Conservation (phyloP, 2,329 filamentous ascomycete species). For the Shiraia sp. region DNA sequence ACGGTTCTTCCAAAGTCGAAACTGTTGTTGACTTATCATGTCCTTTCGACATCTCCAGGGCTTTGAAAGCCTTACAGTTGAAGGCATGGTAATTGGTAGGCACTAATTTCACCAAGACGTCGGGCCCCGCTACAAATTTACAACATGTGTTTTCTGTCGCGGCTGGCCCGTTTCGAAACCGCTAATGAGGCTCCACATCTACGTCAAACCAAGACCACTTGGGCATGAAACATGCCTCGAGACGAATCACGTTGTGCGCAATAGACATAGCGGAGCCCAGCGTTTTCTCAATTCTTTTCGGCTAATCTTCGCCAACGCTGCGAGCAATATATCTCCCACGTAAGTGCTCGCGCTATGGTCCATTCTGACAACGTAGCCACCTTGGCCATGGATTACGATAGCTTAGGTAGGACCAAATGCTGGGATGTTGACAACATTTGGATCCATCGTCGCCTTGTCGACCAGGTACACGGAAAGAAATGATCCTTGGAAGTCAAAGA, state of each 20-base stretch:
- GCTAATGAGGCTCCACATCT: constrained; percentile 6
- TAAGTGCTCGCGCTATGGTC: constrained; percentile 15
- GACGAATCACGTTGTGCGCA: constrained; percentile 11
- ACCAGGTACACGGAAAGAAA: constrained; percentile 6
- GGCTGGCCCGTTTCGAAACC: constrained; percentile 22
- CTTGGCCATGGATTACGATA: no score
- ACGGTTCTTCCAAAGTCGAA: no score
- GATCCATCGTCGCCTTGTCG: constrained; percentile 15
- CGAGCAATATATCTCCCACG: constrained; percentile 30
- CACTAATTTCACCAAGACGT: constrained; percentile 1
- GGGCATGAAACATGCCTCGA: constrained; percentile 13
- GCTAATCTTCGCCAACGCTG: constrained; percentile 16
- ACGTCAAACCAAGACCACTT: constrained; percentile 6
- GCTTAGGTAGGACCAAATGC: constrained; percentile 14
- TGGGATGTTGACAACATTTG: constrained; percentile 7
- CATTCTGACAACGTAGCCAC: constrained; percentile 10
- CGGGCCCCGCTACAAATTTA: constrained; percentile 2
- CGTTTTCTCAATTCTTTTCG: constrained; percentile 9
- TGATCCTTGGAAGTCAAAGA: constrained; percentile 15
- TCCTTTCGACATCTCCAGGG: no score
- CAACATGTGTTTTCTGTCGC: constrained; percentile 2
- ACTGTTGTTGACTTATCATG: no score
- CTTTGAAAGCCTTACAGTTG: no score
- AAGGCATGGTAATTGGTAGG: no score
- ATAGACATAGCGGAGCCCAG: constrained; percentile 3